A percentile compares a stretch with the other conserved stretches of the same genome.
Conservation (phyloP, 768 basidiomycete genomes). For the Boletellus emodensis region DNA sequence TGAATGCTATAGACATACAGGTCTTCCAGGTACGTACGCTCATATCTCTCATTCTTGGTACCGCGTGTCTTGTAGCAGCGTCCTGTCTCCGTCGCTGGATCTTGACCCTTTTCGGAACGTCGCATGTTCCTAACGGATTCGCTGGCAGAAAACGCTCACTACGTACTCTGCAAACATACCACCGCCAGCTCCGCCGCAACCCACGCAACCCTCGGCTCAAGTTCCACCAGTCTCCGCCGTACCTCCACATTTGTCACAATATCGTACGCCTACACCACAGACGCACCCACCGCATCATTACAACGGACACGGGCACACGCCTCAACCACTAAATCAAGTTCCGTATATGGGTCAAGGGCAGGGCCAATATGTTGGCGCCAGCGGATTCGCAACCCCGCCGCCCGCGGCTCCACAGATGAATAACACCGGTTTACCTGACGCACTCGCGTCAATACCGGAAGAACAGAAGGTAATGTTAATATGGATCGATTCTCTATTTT, state of each 20-base stretch:
- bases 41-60: background rate
- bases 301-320: conserved; percentile 27
- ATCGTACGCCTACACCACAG: conserved; percentile 36
- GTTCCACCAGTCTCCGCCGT: conserved; percentile 38
- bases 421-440: conserved; percentile 39
- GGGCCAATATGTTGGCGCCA: conserved; percentile 16
- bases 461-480: conserved; percentile 56
- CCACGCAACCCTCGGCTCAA: conserved; percentile 25
- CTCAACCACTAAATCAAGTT: conserved; percentile 23
- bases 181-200: conserved; percentile 11
- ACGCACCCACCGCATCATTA: conserved; percentile 26
- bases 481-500: conserved; percentile 4
- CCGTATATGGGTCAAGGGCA: conserved; percentile 19
- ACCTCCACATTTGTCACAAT: conserved; percentile 39
- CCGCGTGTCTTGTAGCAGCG: background rate
- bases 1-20: conserved; percentile 70
- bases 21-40: conserved; percentile 59
- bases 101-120: background rate
- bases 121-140: conserved; percentile 5
- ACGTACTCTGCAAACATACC: conserved; percentile 38
- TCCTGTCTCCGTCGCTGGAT: background rate
- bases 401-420: conserved; percentile 19
- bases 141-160: conserved; percentile 56
- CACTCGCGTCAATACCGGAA: conserved; percentile 58
- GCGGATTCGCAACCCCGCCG: conserved; percentile 21